Base-by-base conservation (phyloP, 352 stramenopile species). In the Phytophthora tentaculata region DNA sequence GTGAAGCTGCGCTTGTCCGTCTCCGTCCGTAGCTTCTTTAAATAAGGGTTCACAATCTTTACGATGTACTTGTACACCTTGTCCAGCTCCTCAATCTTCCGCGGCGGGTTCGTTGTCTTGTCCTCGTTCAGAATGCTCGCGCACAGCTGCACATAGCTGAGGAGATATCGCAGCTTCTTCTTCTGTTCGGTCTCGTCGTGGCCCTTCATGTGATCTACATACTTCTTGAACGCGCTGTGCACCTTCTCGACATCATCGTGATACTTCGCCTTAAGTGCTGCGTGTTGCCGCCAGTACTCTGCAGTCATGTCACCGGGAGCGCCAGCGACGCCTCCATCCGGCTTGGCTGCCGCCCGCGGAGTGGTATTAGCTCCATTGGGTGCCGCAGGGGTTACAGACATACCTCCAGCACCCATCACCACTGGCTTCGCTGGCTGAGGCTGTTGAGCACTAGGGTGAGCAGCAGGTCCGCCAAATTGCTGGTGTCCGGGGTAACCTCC, bases 61-160 rank as follows among this genome's bases (percentile, higher is more conserved):
- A 95, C 83, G 57, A 95, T 93, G 75, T 95, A 95, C 76, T 95
- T 95, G 72, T 92, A 94, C 23, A 95, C 87, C 71, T 93, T 95
- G 67, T 94, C 87, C 20, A 95, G 74, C 61, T 95, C 87, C 39
- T 94, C 85, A 9, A 95, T 73, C 60, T 90, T 90, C 10, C 87
- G 81, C 14, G 87, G 79, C 50, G 79, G 81, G 45, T 91, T 75
- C 10, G 85, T 91, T 19, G 80, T 60, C 62, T 89, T 87, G 60
- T 95, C 82, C 56, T 95, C 87, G 23, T 74, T 86, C 67, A 95
- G 61, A 41, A 95, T 87, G 45, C 74, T 92, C 4, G 85, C 85
- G 51, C 87, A 95, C 17, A 95, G 77, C 68, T 95, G 82, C 45
- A 95, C 85, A 43, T 95, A 95, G 50, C 81, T 92, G 6, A 95